Conservation (phyloP, 129 eudicot species). For the Tagetes erecta region DNA sequence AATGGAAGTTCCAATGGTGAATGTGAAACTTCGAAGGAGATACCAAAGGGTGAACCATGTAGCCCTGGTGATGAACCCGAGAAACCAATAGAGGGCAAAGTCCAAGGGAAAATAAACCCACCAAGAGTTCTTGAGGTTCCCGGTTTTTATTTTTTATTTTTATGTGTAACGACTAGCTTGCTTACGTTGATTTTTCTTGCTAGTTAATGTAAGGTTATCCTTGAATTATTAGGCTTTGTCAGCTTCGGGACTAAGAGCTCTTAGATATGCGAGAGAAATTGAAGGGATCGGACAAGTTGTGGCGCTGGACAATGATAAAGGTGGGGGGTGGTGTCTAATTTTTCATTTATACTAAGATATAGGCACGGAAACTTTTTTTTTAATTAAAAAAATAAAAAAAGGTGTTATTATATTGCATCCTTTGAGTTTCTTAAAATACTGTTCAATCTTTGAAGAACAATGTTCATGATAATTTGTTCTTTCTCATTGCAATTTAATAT, state of each 20-base stretch:
- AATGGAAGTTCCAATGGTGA: slow-evolving; percentile 57
- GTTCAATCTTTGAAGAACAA: not conserved
- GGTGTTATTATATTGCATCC: not conserved
- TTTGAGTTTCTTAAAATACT: not conserved
- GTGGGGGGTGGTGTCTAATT: slow-evolving; percentile 28
- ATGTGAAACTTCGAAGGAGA: slow-evolving; percentile 42
- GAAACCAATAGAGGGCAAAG: slow-evolving; percentile 48
- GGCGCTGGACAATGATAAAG: slow-evolving; percentile 88
- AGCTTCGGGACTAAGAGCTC: slow-evolving; percentile 93
- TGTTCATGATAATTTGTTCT: not conserved
- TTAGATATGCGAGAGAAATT: slow-evolving; percentile 93
- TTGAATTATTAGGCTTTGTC: slow-evolving; percentile 72
- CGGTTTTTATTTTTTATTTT: slow-evolving; percentile 1
- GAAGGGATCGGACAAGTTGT: slow-evolving; percentile 93
- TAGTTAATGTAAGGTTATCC: slow-evolving; percentile 9
- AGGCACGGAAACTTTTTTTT: not conserved
- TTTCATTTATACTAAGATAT: not conserved
- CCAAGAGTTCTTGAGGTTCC: slow-evolving; percentile 94
- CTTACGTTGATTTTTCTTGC: not conserved
- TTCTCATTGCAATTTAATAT: not conserved
- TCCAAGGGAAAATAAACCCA: slow-evolving; percentile 66
- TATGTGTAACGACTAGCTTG: not conserved
- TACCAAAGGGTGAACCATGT: slow-evolving; percentile 42
- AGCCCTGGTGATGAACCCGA: slow-evolving; percentile 42
- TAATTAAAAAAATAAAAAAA: not conserved